Evolutionary conservation across 139 green algal genomes (phyloP).

Genomic region (Chlamydomonas urium): DNA sequence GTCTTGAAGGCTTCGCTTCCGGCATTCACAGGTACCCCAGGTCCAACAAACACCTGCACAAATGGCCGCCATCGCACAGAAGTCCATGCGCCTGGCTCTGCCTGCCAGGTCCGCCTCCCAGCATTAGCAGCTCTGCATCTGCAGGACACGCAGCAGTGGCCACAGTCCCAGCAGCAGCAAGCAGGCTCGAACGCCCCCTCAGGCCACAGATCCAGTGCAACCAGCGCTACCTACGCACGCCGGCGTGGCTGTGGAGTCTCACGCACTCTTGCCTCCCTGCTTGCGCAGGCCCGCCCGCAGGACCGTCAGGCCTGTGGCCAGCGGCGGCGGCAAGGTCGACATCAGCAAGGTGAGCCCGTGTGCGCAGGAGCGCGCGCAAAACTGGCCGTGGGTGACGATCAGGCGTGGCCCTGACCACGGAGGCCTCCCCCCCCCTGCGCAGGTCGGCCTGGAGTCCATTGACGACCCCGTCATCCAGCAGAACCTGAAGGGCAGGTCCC

Average conservation of each 20-base stretch:
- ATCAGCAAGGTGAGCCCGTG: constrained; percentile 68
- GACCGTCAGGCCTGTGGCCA: constrained; percentile 29
- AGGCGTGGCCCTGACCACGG: too few relatives aligned
- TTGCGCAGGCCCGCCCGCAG: constrained; percentile 27
- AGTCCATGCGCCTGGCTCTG: constrained; percentile 3
- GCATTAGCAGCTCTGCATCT: constrained; percentile 9
- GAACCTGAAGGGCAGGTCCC: constrained; percentile 77
- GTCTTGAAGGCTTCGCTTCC: too few relatives aligned
- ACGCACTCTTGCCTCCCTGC: too few relatives aligned
- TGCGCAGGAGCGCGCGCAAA: too few relatives aligned
- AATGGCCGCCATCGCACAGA: constrained; percentile 15
- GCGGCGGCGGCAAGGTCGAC: constrained; percentile 68
- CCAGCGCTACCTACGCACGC: too few relatives aligned
- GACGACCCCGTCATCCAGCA: constrained; percentile 66
- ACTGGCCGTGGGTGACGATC: too few relatives aligned
- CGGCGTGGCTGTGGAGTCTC: too few relatives aligned
- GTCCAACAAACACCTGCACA: constrained; percentile 1
- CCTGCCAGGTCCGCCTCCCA: neutral
- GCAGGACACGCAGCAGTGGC: neutral
- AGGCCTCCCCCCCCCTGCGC: neutral
- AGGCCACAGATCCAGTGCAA: too few relatives aligned
- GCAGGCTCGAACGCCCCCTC: neutral
- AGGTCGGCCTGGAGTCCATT: constrained; percentile 70
- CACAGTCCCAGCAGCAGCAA: neutral
- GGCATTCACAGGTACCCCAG: too few relatives aligned